These are phyloP conservation scores for Spergularia azorica DNA, from an alignment of 179 eudicot genomes.

Conservation along the genomic window DNA sequence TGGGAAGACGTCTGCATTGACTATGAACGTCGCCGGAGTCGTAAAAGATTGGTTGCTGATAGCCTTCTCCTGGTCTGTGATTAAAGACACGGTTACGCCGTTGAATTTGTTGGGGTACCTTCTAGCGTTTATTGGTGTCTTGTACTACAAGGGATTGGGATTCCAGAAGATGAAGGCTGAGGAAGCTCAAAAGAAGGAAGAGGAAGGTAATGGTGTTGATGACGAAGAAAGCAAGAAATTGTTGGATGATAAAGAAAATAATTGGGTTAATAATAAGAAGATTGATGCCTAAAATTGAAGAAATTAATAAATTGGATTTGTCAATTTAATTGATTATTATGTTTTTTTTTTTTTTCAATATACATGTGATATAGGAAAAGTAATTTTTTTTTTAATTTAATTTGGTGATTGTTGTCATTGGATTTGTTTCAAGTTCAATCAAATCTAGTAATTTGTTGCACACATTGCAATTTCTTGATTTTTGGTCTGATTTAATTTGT, in stretches of 20 bases:
- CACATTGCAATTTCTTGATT: too few species aligned
- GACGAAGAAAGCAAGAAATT: conserved; percentile 35
- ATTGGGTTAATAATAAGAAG: conserved; percentile 23
- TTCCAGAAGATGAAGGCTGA: conserved; percentile 57
- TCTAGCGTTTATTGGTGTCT: conserved; percentile 62
- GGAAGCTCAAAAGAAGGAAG: conserved; percentile 49
- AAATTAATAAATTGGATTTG: not conserved
- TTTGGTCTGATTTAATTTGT: too few species aligned
- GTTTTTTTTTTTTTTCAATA: not conserved
- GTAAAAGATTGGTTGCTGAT: conserved; percentile 65
- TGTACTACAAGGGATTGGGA: conserved; percentile 50
- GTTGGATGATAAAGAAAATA: conserved; percentile 30
- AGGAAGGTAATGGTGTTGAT: conserved; percentile 13
- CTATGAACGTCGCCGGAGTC: conserved; percentile 66
- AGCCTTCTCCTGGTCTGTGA: conserved; percentile 63
- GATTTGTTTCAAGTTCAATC: too few species aligned
- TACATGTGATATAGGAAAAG: not conserved
- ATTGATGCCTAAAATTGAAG: conserved; percentile 24
- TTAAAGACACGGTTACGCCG: conserved; percentile 55
- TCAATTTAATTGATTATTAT: not conserved
- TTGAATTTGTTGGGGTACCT: conserved; percentile 54
- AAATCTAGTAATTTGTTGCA: too few species aligned
- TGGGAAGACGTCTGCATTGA: conserved; percentile 58
- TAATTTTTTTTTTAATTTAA: too few species aligned
- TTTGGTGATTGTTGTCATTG: not conserved